Evolutionary conservation across 331 rosid species (phyloP).

Genomic region (Malus hybrid): DNA sequence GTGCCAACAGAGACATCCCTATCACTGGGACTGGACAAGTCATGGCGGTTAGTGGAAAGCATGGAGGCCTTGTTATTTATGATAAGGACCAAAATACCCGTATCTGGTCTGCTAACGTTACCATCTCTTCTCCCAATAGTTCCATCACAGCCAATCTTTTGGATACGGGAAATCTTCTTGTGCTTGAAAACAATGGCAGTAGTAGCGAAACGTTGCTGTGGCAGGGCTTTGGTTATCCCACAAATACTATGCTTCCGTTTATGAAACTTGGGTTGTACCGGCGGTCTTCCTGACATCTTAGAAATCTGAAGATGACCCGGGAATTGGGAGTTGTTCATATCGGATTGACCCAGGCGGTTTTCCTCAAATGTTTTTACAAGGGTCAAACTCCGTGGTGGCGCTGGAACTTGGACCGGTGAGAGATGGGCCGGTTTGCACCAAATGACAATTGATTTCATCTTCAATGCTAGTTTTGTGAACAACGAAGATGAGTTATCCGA

Average conservation of each 20-base stretch:
- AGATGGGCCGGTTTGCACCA: slow-evolving; percentile 23
- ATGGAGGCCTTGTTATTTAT: slow-evolving; percentile 34
- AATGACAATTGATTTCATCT: slow-evolving; percentile 2
- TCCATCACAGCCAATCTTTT: slow-evolving; percentile 16
- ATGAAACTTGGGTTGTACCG: slow-evolving; percentile 38
- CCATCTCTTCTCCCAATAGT: background rate
- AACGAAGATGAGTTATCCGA: slow-evolving; percentile 9
- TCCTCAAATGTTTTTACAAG: slow-evolving; percentile 21
- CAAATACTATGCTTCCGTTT: slow-evolving; percentile 22
- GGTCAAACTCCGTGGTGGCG: slow-evolving; percentile 28
- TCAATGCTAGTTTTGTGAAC: slow-evolving; percentile 15
- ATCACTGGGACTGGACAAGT: slow-evolving; percentile 26
- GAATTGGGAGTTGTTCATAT: slow-evolving; percentile 19
- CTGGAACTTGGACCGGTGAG: slow-evolving; percentile 27
- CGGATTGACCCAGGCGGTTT: slow-evolving; percentile 23
- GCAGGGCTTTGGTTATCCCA: slow-evolving; percentile 28
- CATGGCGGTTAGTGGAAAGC: slow-evolving; percentile 11
- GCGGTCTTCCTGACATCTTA: slow-evolving; percentile 32
- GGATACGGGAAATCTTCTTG: slow-evolving; percentile 28
- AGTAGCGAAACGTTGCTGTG: slow-evolving; percentile 1
- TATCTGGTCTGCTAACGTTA: slow-evolving; percentile 27
- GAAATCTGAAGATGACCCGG: slow-evolving; percentile 47
- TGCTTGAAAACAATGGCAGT: background rate
- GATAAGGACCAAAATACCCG: background rate
- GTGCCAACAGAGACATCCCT: slow-evolving; percentile 51